These are phyloP conservation scores for Pyrenophora tritici-repentis DNA, from an alignment of 2,329 filamentous ascomycete genomes.

Conservation along the genomic window DNA sequence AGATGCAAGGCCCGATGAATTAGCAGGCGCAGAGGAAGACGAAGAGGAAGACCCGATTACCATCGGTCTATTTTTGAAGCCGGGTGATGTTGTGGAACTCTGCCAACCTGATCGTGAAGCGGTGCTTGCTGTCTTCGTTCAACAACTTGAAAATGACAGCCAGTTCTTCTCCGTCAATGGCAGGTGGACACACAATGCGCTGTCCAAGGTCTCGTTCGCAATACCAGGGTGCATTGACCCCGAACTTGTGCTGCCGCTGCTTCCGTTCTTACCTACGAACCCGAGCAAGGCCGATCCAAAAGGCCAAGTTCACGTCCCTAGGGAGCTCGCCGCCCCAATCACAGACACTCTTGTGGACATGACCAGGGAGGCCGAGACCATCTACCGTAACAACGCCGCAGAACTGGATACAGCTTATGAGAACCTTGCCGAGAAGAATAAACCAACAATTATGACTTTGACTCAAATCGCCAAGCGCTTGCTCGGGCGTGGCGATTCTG, in stretches of 20 bases:
- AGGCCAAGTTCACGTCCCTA: conserved; percentile 51
- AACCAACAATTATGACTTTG: conserved; percentile 55
- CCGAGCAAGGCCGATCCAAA: conserved; percentile 27
- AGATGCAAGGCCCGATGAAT: conserved; percentile 25
- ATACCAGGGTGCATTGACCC: conserved; percentile 56
- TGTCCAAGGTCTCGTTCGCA: conserved; percentile 53
- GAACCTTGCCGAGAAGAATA: conserved; percentile 50
- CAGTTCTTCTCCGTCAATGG: conserved; percentile 59
- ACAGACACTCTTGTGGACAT: conserved; percentile 52
- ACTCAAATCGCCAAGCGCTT: conserved; percentile 53
- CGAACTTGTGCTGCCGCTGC: conserved; percentile 52
- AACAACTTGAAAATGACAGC: conserved; percentile 45
- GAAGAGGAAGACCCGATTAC: conserved; percentile 43
- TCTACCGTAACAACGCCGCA: conserved; percentile 54
- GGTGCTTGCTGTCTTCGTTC: conserved; percentile 57
- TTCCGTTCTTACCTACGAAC: conserved; percentile 57
- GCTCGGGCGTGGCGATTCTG: conserved; percentile 30
- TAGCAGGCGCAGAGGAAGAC: conserved; percentile 19
- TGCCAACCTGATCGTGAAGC: conserved; percentile 43
- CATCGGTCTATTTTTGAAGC: conserved; percentile 46
- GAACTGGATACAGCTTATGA: conserved; percentile 57
- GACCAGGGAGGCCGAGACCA: conserved; percentile 50
- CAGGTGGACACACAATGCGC: conserved; percentile 51
- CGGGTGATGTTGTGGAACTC: conserved; percentile 58
- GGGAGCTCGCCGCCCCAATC: conserved; percentile 52